Evolutionary conservation across 257 asterid species (phyloP), one percentile per base, ranked within the genome.

Genomic region (Solanum peruvianum): DNA sequence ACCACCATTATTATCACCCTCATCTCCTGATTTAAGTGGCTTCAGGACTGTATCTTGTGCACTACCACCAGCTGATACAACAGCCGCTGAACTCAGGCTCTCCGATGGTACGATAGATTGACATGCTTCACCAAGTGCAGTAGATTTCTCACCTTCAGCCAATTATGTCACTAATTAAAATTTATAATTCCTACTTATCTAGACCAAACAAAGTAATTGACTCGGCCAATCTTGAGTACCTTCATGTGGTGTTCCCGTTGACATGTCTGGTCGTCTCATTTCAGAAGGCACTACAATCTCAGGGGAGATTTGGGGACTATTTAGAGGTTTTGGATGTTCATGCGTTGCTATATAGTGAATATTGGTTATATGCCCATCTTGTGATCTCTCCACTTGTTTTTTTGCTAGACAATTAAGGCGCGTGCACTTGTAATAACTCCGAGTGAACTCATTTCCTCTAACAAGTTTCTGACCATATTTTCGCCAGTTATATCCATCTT

Each of bases 401-500:
- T 96, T 96, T 7, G 95, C 94, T 86, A 85, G 90, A 92, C 99
- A 96, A 89, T 88, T 93, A 82, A 89, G 88, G 87, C 87, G 87
- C 76, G 98, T 95, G 82, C 99, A 96, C 84, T 89, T 96, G 92
- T 94, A 96, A 89, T 96, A 96, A 94, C 99, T 94, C 86, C 98
- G 97, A 78, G 91, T 87, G 87, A 92, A 95, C 88, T 90, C 92
- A 86, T 95, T 95, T 90, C 98, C 98, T 95, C 95, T 96, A 64
- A 95, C 96, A 83, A 95, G 87, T 92, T 96, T 96, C 93, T 96
- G 99, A 76, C 99, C 99, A 88, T 96, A 96, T 91, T 96, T 96
- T 86, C 99, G 91, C 99, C 99, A 96, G 93, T 94, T 96, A 90
- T 95, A 95, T 15, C 97, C 99, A 91, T 95, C 98, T 73, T 94